Conservation (phyloP, 2,329 filamentous ascomycete genomes). For the Fusarium sp. region DNA sequence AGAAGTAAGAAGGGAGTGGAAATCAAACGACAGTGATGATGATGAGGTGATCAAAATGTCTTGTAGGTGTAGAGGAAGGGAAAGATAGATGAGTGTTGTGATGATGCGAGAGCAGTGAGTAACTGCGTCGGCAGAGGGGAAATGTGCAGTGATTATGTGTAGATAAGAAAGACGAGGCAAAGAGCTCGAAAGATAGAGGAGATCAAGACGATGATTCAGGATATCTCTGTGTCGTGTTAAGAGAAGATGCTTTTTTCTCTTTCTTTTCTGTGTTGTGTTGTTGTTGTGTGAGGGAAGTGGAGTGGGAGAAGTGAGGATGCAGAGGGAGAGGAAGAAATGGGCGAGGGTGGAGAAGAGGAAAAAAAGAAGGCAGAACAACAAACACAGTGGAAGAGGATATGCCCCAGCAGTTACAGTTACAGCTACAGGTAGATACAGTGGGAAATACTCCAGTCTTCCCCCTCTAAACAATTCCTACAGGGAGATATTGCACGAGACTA, state of each 20-base stretch:
- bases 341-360: conserved; percentile 4
- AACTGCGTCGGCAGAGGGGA: not conserved
- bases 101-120: not conserved
- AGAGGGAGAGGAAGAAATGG: conserved; percentile 3
- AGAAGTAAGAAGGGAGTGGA: not conserved
- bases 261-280: not conserved
- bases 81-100: not conserved
- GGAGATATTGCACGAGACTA: conserved; percentile 3
- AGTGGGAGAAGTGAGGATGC: not conserved
- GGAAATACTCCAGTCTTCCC: not conserved
- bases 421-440: not conserved
- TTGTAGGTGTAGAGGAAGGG: not conserved
- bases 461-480: conserved; percentile 2
- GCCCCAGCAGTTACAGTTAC: not conserved
- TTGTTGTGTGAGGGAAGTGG: not conserved
- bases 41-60: not conserved
- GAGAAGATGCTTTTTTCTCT: not conserved
- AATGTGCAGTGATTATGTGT: not conserved
- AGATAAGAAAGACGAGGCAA: not conserved
- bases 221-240: not conserved
- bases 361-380: conserved; percentile 12
- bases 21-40: not conserved
- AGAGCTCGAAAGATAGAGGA: not conserved
- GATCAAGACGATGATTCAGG: not conserved
- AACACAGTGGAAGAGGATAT: conserved; percentile 1